Percentiles rank a stretch among this genome's conserved stretches.
Conservation (phyloP, 257 asterid species). For the Knoxia roxburghii region DNA sequence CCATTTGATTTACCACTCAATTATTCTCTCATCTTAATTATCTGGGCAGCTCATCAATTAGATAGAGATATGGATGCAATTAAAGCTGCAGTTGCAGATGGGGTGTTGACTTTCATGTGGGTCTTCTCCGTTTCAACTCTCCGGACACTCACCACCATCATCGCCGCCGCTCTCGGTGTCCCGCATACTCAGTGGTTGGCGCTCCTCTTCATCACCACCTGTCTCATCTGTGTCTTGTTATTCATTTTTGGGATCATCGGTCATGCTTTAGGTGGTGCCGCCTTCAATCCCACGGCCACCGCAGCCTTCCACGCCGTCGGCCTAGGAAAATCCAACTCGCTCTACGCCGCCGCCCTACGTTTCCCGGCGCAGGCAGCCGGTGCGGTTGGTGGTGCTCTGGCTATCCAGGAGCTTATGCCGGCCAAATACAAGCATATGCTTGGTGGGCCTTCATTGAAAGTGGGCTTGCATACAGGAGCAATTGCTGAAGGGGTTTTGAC, state of each 20-base stretch:
- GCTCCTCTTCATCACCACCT: slow-evolving; percentile 47
- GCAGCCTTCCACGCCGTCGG: slow-evolving; percentile 83
- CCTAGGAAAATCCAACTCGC: slow-evolving; percentile 48
- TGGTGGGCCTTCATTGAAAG: slow-evolving; percentile 72
- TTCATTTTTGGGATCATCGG: slow-evolving; percentile 62
- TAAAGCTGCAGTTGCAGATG: slow-evolving; percentile 33
- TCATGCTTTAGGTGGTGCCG: slow-evolving; percentile 71
- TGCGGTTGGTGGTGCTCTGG: slow-evolving; percentile 69
- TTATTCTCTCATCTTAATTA: too few relatives aligned
- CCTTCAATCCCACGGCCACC: slow-evolving; percentile 83
- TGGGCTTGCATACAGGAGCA: slow-evolving; percentile 78
- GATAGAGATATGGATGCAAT: slow-evolving; percentile 25
- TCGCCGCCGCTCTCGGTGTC: slow-evolving; percentile 47
- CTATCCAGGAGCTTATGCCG: slow-evolving; percentile 71
- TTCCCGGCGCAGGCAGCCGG: slow-evolving; percentile 91
- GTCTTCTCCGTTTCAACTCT: slow-evolving; percentile 33
- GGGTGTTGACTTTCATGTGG: slow-evolving; percentile 39
- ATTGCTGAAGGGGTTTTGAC: slow-evolving; percentile 84
- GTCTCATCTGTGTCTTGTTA: slow-evolving; percentile 38
- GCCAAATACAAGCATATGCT: slow-evolving; percentile 61
- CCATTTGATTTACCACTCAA: too few relatives aligned
- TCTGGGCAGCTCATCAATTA: too few relatives aligned
- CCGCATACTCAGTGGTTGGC: slow-evolving; percentile 28
- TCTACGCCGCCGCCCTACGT: slow-evolving; percentile 62
- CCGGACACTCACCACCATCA: slow-evolving; percentile 37